Conservation (phyloP, 352 stramenopile genomes). For the Phytophthora citricola region DNA sequence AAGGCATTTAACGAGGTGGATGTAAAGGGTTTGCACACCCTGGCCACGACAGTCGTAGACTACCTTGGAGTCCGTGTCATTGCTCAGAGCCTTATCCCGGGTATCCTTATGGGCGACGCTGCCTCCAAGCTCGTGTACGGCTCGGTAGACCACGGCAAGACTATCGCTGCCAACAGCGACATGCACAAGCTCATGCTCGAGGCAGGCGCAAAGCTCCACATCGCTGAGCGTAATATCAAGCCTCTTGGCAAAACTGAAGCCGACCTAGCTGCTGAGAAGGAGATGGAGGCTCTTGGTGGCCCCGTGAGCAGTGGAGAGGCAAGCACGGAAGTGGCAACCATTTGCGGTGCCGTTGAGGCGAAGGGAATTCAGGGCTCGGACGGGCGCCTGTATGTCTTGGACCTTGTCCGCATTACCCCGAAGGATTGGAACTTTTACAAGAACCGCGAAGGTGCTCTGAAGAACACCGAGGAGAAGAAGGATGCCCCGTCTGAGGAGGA, state of each 20-base stretch:
- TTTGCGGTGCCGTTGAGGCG: slow-evolving; percentile 94
- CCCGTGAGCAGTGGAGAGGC: slow-evolving; percentile 57
- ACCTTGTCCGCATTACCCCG: slow-evolving; percentile 95
- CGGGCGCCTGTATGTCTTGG: slow-evolving; percentile 93
- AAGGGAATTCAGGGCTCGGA: slow-evolving; percentile 97
- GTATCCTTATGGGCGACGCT: slow-evolving; percentile 96
- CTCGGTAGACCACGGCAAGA: slow-evolving; percentile 92
- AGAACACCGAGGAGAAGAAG: slow-evolving; percentile 37
- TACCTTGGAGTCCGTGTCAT: slow-evolving; percentile 95
- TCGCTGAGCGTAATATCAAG: slow-evolving; percentile 87
- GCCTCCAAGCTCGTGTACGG: slow-evolving; percentile 95
- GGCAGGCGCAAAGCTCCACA: slow-evolving; percentile 85
- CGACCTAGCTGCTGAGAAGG: slow-evolving; percentile 45
- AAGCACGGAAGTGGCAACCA: slow-evolving; percentile 59
- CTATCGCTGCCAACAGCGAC: slow-evolving; percentile 89
- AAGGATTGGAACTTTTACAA: slow-evolving; percentile 95
- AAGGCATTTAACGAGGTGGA: slow-evolving; percentile 93
- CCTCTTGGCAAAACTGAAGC: slow-evolving; percentile 70
- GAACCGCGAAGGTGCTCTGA: slow-evolving; percentile 31
- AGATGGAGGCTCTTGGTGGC: slow-evolving; percentile 34
- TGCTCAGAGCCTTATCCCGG: slow-evolving; percentile 96
- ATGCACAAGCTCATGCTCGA: slow-evolving; percentile 93
- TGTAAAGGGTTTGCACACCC: slow-evolving; percentile 91
- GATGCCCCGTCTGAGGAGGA: slow-evolving; percentile 36
- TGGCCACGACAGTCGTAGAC: slow-evolving; percentile 95